Evolutionary conservation across 2,329 filamentous ascomycete genomes (phyloP).

Genomic region (Biscogniauxia marginata): DNA sequence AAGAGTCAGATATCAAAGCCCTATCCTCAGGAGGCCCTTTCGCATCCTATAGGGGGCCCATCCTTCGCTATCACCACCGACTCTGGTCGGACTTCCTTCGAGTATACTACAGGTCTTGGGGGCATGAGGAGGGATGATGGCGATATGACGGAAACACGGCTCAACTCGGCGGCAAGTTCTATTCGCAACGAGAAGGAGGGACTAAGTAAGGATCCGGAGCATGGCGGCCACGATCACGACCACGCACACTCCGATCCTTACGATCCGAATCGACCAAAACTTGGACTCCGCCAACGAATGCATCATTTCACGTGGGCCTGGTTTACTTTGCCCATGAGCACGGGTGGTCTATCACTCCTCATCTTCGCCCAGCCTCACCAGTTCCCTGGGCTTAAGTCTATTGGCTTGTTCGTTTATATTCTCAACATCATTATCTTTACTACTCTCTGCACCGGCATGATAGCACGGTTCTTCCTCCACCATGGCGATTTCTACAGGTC

Average conservation of each 20-base stretch:
- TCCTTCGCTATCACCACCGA: slow-evolving; percentile 10
- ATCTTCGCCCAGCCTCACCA: slow-evolving; percentile 61
- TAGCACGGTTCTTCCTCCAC: slow-evolving; percentile 60
- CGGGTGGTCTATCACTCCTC: slow-evolving; percentile 66
- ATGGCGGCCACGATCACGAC: slow-evolving; percentile 12
- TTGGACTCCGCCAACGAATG: slow-evolving; percentile 45
- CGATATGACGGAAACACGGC: slow-evolving; percentile 11
- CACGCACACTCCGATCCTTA: slow-evolving; percentile 23
- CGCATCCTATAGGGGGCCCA: slow-evolving; percentile 7
- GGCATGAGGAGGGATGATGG: slow-evolving; percentile 20
- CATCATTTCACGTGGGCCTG: slow-evolving; percentile 69
- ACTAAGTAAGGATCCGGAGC: slow-evolving; percentile 20
- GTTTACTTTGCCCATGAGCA: slow-evolving; percentile 75
- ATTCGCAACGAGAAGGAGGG: slow-evolving; percentile 22
- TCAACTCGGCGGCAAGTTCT: slow-evolving; percentile 23
- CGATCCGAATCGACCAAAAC: slow-evolving; percentile 36
- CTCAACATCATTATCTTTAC: slow-evolving; percentile 66
- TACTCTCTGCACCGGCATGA: slow-evolving; percentile 51
- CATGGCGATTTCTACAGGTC: slow-evolving; percentile 53
- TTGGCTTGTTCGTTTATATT: slow-evolving; percentile 67
- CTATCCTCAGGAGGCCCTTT: slow-evolving; percentile 4
- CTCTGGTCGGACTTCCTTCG: slow-evolving; percentile 5
- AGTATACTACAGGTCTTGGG: slow-evolving; percentile 2
- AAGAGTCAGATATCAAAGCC: slow-evolving; percentile 4
- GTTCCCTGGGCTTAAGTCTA: slow-evolving; percentile 62